Base-by-base conservation (phyloP, 257 asterid species). In the Ilex asprella region DNA sequence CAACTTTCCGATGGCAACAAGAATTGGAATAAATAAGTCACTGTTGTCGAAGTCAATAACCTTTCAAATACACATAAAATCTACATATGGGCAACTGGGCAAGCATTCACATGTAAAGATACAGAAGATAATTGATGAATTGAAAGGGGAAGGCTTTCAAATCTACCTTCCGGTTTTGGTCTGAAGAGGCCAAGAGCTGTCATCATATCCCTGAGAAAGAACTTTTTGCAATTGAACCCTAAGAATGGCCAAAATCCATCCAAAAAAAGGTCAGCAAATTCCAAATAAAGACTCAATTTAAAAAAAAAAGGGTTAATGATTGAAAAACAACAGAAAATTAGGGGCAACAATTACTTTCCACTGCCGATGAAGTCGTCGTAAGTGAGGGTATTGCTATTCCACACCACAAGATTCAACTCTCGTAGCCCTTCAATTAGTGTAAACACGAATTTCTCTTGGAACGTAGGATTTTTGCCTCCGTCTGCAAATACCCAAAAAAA, bases 401-500 rank as follows among this genome's bases (percentile, higher is more conserved):
- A 92, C 3, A 92, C 97, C 13, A 75, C 62, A 63, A 79, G 85
- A 60, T 69, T 69, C 10, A 89, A 7, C 75, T 93, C 97, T 56
- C 86, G 58, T 69, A 93, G 51, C 61, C 96, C 99, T 78, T 93
- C 97, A 54, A 93, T 84, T 73, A 93, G 71, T n/a, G 78, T 76
- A 65, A 93, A 86, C 72, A 78, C 80, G 64, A 93, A 93, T 76
- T 85, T 93, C 94, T 87, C 95, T 79, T 93, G 97, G 76, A 92
- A 92, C n/a, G 86, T 87, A 16, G 97, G 97, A 31, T 83, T 85
- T 68, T 87, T 92, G 9, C 94, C 96, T 59, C 99, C 99, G 65
- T 92, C 99, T 92, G 5, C 12, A 15, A 12, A 47, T 10, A 10
- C 41, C 11, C 43, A 31, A 14, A 47, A 9, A 58, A 59, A 16